Evolutionary conservation across 2,329 filamentous ascomycete species (phyloP), one percentile per base, ranked within the genome.

Genomic region (Chaetomium strumarium): DNA sequence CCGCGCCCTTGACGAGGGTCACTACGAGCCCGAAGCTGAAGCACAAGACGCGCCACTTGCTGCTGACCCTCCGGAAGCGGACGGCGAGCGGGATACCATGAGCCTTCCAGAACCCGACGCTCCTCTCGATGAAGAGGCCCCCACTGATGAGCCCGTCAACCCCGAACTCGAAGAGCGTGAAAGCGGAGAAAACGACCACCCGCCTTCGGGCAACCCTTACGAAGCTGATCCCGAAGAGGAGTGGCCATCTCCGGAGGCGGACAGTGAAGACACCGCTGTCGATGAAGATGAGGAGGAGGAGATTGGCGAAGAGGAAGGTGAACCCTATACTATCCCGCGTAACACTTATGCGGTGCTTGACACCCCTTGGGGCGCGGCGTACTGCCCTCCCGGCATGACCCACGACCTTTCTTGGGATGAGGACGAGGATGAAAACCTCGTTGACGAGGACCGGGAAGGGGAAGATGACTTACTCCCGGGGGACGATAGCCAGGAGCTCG

Each of bases 271-370:
- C 5, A 12, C 11, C 19, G 16, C 30, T 12, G 16, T 36, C 11
- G 43, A 34, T 3, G 9, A 43, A 14, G 52, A 38, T 16, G n/a
- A 39, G 16, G 46, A 46, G 29, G n/a, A 39, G 16, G 46, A 46
- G 29, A 46, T 39, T 33, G 50, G 49, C 16, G 49, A 52, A 7
- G 49, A 52, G 4, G 47, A 49, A 9, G n/a, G 45, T 31, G 34
- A 38, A 1, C 46, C 52, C 33, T 45, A 40, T 29, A 33, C 24
- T 1, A 31, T 58, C 14, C 38, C 46, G 20, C 41, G 40, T n/a
- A 58, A 58, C 37, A 50, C 29, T 16, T 58, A 44, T 30, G 56
- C 45, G 33, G 45, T 58, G 39, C 51, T 58, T 10, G 48, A 55
- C 40, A 53, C 53, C 12, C 48, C 48, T 6, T 53, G 34, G 4